A percentile compares a stretch with the other conserved stretches of the same genome.
These are phyloP conservation scores for Trichoderma gamsii DNA, from an alignment of 495 filamentous ascomycete species.

Conservation along the genomic window DNA sequence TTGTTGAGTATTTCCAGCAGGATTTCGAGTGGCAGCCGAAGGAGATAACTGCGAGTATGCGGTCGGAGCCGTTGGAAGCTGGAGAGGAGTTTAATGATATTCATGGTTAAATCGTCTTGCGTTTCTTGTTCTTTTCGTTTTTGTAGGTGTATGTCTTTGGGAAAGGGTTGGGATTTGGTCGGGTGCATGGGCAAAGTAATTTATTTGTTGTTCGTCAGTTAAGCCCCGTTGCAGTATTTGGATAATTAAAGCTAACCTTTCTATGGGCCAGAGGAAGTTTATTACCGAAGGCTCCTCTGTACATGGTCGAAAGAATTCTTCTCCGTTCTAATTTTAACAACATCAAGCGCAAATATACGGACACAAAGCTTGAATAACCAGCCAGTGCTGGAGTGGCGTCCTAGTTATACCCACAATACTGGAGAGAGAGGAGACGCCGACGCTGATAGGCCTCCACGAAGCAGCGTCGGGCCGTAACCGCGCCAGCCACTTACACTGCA, in stretches of 20 bases:
- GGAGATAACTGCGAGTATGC: neutral
- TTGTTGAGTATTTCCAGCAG: neutral
- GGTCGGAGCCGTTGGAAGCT: neutral
- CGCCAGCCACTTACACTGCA: no score
- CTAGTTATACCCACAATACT: neutral
- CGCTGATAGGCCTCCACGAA: neutral
- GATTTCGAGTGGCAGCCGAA: conserved; percentile 1
- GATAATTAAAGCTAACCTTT: no score
- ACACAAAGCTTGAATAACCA: neutral
- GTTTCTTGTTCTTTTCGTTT: neutral
- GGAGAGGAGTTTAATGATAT: neutral
- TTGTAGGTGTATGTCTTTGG: neutral
- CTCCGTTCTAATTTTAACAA: no score
- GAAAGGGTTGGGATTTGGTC: neutral
- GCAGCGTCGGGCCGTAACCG: no score
- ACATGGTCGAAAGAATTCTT: neutral
- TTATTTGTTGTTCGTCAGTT: neutral
- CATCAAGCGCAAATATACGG: neutral
- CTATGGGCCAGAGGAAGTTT: neutral
- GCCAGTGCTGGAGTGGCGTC: neutral
- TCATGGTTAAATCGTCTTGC: neutral
- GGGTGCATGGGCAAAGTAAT: neutral
- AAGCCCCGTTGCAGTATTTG: no score
- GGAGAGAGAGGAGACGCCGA: neutral
- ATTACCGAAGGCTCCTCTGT: neutral